Evolutionary conservation across 2,329 filamentous ascomycete genomes (phyloP), one percentile per base, ranked within the genome.

Genomic region (Venturia nashicola): DNA sequence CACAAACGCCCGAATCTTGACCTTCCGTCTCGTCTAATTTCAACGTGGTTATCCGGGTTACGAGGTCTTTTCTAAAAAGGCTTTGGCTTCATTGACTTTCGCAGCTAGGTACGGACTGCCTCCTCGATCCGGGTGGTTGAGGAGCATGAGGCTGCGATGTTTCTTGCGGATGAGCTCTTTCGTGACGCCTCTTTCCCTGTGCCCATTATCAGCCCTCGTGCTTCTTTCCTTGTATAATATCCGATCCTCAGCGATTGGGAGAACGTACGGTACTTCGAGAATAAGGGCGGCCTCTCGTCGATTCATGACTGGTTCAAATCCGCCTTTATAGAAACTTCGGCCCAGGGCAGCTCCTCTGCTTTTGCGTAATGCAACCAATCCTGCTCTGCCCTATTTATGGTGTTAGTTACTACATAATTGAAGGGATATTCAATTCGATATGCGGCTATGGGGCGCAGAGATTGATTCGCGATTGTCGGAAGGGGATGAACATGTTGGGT

Each of bases 11-110:
- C n/a, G 5, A 11, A 23, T 20, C 7, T 20, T 46, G 6, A n/a
- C 5, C 44, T 20, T 20, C 5, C 44, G 20, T 46, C n/a, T 23
- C 44, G 1, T 20, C 18, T 20, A 8, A 20, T 20, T 8, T 9
- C n/a, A 8, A 46, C n/a, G 8, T 2, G 3, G 1, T 3, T 32
- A 54, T 34, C 16, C 48, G 7, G 23, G 32, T 40, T 62, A 62
- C 57, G 57, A 32, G 2, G 48, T 43, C 77, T 96, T 97, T 74
- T 99, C 94, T 69, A 99, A 75, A 67, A 97, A 85, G 75, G 97
- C 93, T 77, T 99, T 99, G 46, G 94, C 94, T 76, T 99, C 94
- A 78, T 99, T 99, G 74, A 99, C 89, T 77, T 99, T 99, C 63
- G 92, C 97, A 16, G 94, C 94, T 55, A 99, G 79, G 74, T 97